phyloP scores from a whole-genome alignment of 441 rosid genomes.

The Breynia disticha region DNA sequence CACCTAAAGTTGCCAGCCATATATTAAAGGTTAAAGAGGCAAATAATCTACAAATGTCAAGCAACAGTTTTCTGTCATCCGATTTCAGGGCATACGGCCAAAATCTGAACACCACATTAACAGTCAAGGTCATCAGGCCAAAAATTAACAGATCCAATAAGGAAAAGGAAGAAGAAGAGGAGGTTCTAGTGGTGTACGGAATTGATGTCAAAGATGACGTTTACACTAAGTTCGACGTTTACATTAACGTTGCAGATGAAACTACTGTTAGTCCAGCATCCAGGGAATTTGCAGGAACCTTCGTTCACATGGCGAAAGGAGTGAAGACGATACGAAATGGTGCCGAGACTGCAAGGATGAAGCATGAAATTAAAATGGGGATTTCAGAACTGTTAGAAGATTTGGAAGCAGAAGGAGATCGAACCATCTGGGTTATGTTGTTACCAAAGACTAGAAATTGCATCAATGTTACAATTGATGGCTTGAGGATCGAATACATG shows the following conservation, averaged over 20 bases:
- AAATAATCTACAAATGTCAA: background rate
- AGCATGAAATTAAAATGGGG: slow-evolving; percentile 10
- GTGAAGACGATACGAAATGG: background rate
- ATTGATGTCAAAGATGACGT: slow-evolving; percentile 8
- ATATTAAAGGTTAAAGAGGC: background rate
- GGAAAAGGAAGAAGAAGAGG: slow-evolving; percentile 9
- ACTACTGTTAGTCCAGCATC: slow-evolving; percentile 5
- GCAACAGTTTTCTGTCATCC: background rate
- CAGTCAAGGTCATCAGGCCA: slow-evolving; percentile 3
- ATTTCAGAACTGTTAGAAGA: slow-evolving; percentile 17
- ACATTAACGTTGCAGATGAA: slow-evolving; percentile 8
- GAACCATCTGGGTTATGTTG: slow-evolving; percentile 5
- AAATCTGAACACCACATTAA: slow-evolving; percentile 2
- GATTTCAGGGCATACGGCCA: slow-evolving; percentile 6
- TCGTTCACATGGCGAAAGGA: slow-evolving; percentile 5
- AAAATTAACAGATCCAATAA: background rate
- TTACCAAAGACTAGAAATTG: slow-evolving; percentile 1
- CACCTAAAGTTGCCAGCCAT: slow-evolving; percentile 7
- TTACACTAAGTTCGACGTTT: slow-evolving; percentile 12
- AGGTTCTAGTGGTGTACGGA: slow-evolving; percentile 12
- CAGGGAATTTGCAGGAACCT: slow-evolving; percentile 16
- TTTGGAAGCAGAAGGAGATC: slow-evolving; percentile 18
- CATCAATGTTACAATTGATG: no score
- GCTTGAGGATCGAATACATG: no score
- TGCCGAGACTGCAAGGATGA: background rate